Conservation (phyloP, 2,329 filamentous ascomycete genomes). For the Fusarium nisikadoi region DNA sequence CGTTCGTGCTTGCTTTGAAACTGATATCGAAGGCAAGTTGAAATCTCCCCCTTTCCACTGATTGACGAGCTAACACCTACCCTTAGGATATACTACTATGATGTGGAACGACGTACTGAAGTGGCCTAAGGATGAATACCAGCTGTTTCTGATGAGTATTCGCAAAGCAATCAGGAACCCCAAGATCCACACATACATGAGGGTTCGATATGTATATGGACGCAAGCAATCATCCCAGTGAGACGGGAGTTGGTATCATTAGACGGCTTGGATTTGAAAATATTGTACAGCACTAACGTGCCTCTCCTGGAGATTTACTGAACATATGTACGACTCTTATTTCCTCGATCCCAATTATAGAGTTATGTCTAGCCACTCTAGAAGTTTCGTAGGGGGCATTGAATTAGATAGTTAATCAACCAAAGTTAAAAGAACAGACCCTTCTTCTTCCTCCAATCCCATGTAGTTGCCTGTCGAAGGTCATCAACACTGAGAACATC, state of each 20-base stretch:
- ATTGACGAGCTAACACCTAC: fast-evolving
- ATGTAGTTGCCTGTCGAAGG: not conserved
- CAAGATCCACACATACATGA: constrained; percentile 34
- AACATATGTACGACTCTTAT: not conserved
- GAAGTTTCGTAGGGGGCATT: no score
- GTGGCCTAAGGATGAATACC: constrained; percentile 36
- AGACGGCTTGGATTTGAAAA: no score
- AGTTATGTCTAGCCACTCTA: no score
- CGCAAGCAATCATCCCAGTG: constrained; percentile 5
- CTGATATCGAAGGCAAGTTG: constrained; percentile 27
- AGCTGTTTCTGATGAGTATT: constrained; percentile 34
- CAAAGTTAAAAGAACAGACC: not conserved
- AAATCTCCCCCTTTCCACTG: fast-evolving
- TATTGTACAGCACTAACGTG: not conserved
- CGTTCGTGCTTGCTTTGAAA: constrained; percentile 26
- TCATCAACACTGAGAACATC: not conserved
- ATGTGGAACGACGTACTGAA: constrained; percentile 36
- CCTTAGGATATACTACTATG: not conserved
- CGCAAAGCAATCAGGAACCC: constrained; percentile 32
- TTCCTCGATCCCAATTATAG: no score
- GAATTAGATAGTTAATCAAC: no score
- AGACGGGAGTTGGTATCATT: no score
- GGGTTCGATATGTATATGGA: constrained; percentile 32
- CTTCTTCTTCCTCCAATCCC: not conserved
- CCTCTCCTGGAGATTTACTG: fast-evolving